Conservation (phyloP, 2,329 filamentous ascomycete species). For the Pseudocercospora fijiensis region DNA sequence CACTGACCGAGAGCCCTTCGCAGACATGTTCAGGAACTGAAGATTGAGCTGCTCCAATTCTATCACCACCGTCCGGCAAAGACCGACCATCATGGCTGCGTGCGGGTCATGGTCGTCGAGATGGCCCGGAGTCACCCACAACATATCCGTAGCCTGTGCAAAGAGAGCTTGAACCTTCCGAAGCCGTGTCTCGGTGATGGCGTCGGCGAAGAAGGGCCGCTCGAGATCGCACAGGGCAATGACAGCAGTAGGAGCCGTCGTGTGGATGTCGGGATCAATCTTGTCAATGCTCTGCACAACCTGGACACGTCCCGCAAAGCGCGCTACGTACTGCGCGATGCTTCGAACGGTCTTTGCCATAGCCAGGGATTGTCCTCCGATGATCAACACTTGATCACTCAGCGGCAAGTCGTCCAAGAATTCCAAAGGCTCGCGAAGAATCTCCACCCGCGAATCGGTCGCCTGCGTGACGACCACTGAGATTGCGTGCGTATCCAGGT, state of each 20-base stretch:
- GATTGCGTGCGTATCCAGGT: constrained; percentile 17
- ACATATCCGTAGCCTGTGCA: constrained; percentile 16
- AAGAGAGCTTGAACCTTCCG: constrained; percentile 22
- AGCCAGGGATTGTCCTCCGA: constrained; percentile 21
- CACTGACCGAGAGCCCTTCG: constrained; percentile 2
- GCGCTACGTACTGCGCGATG: constrained; percentile 20
- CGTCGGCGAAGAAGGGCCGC: constrained; percentile 21
- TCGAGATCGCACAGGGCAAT: constrained; percentile 25
- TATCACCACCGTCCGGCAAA: constrained; percentile 23
- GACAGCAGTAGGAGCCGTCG: constrained; percentile 13
- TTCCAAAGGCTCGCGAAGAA: constrained; percentile 22
- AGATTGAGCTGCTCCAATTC: constrained; percentile 23
- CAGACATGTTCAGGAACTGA: constrained; percentile 23
- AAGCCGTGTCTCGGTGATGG: constrained; percentile 15
- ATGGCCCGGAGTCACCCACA: constrained; percentile 22
- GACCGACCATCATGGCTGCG: constrained; percentile 24
- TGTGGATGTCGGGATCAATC: constrained; percentile 17
- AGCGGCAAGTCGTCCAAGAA: constrained; percentile 20
- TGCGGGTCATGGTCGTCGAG: constrained; percentile 18
- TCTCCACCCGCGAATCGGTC: constrained; percentile 19
- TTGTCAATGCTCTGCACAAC: constrained; percentile 21
- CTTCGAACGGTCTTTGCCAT: constrained; percentile 19
- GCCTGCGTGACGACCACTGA: constrained; percentile 24
- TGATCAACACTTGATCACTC: constrained; percentile 22
- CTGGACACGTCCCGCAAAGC: constrained; percentile 20